A percentile compares a stretch with the other conserved stretches of the same genome.
phyloP scores from a whole-genome alignment of 2,329 filamentous ascomycete genomes.

The Phyllosticta paracitricarpa region DNA sequence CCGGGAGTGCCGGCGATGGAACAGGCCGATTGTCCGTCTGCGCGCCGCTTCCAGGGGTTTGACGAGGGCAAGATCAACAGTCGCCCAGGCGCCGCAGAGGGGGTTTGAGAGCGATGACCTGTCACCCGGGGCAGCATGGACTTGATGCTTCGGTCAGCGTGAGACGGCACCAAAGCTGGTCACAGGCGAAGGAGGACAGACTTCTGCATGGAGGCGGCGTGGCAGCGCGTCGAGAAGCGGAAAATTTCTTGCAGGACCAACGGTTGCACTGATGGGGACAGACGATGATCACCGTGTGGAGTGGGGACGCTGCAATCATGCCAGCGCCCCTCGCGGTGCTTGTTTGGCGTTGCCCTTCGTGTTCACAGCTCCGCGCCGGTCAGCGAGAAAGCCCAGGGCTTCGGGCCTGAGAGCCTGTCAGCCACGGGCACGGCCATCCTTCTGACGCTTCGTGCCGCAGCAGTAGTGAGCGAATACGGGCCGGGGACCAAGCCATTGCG shows the following conservation, averaged over 20 bases:
- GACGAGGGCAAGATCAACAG: not conserved
- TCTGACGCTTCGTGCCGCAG: slow-evolving; percentile 10
- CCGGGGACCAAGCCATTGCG: slow-evolving; percentile 1
- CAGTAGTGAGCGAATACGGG: slow-evolving; percentile 5
- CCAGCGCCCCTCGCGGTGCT: slow-evolving; percentile 1
- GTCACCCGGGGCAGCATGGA: not conserved
- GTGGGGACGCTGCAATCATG: slow-evolving; percentile 2
- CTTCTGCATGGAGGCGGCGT: not conserved
- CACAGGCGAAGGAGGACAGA: not conserved
- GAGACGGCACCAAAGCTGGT: not conserved
- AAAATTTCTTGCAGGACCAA: slow-evolving; percentile 8
- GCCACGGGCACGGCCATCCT: slow-evolving; percentile 6
- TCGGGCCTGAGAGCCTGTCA: not conserved
- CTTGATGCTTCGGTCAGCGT: not conserved
- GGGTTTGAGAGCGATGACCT: not conserved
- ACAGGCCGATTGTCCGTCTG: not conserved
- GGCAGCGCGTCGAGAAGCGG: slow-evolving; percentile 2
- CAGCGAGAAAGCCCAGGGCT: not conserved
- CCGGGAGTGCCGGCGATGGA: not conserved
- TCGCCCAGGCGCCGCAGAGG: not conserved
- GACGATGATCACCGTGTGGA: not conserved
- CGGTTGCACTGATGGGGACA: not conserved
- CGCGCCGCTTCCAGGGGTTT: not conserved
- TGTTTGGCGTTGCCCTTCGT: not conserved
- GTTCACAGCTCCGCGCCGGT: not conserved